Base-by-base conservation (phyloP, 306 rosid genomes). In the Cicer judaicum region DNA sequence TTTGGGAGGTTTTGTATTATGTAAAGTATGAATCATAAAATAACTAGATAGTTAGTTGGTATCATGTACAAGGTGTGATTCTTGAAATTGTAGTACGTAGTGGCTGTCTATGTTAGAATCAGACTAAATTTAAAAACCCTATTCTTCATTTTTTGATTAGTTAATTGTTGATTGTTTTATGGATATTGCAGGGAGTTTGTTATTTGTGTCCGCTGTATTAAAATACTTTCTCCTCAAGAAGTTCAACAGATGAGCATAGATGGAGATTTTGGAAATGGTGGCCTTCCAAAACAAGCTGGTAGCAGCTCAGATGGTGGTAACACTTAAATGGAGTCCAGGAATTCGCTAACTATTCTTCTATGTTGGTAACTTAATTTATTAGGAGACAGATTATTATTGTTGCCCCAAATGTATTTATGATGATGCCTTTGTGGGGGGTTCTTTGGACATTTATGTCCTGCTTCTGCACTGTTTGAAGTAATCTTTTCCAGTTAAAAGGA, bases 171-270 rank as follows among this genome's bases (percentile, higher is more conserved):
- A 56, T 63, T 71, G 48, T 70, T 24, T 72, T 68, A 46, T 77
- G 60, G 70, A 13, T 38, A 60, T 84, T 63, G 46, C 84, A 94
- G 98, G 90, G 98, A 94, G 76, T 94, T 94, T 78, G 95, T 94
- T 75, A 94, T 83, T 80, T 94, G 98, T 34, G 97, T 94, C 39
- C 92, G 95, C 53, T 85, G 88, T 89, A 94, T 94, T 65, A 94
- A 85, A 85, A 94, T 94, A 79, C 93, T 94, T 21, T 94, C 98
- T 75, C 97, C 97, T 1, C 92, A 87, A 78, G 98, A 94, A 83
- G 98, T 94, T 75, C 96, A 91, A 78, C 97, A 88, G 63, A 89
- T 94, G 97, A 94, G 98, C 68, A 76, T 94, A 86, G 97, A 91
- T 70, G 98, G 94, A 68, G 96, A 90, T 82, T 86, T 91, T 48